These are phyloP conservation scores for Russula griseocarnosa DNA, from an alignment of 768 basidiomycete species.

Conservation along the genomic window DNA sequence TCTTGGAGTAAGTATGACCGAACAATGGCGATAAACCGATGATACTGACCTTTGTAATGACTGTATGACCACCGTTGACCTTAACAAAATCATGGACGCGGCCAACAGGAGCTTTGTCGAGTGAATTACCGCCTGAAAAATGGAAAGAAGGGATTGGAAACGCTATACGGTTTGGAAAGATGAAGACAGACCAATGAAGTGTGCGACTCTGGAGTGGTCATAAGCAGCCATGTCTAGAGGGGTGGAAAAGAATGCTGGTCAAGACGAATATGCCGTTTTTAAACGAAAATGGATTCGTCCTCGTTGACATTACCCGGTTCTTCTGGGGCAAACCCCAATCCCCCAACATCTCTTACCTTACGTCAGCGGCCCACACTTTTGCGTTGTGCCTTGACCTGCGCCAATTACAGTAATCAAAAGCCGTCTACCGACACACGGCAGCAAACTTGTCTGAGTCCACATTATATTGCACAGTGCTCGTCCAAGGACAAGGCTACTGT, in stretches of 20 bases:
- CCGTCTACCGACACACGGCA: background rate
- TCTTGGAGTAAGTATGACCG: conserved; percentile 8
- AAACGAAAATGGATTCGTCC: conserved; percentile 5
- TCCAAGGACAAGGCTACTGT: too few relatives aligned
- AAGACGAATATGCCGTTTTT: conserved; percentile 15
- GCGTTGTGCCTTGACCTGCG: background rate
- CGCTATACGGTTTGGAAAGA: conserved; percentile 23
- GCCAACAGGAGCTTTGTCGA: conserved; percentile 78
- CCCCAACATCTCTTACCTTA: conserved; percentile 25
- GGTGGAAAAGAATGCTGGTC: background rate
- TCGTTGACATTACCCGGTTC: conserved; percentile 19
- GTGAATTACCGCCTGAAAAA: conserved; percentile 78
- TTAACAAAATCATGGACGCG: conserved; percentile 89
- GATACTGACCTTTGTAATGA: conserved; percentile 86
- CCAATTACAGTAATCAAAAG: background rate
- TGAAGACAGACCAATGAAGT: conserved; percentile 53
- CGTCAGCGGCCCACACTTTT: conserved; percentile 10
- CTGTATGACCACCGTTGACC: conserved; percentile 89
- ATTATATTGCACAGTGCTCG: too few relatives aligned
- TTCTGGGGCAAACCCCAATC: conserved; percentile 28
- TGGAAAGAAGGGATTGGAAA: conserved; percentile 22
- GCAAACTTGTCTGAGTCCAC: too few relatives aligned
- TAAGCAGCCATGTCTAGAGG: conserved; percentile 36
- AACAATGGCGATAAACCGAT: background rate
- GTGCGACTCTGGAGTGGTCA: conserved; percentile 58